phyloP scores from a whole-genome alignment of 2,329 filamentous ascomycete genomes.

The Calonectria leucothoes region DNA sequence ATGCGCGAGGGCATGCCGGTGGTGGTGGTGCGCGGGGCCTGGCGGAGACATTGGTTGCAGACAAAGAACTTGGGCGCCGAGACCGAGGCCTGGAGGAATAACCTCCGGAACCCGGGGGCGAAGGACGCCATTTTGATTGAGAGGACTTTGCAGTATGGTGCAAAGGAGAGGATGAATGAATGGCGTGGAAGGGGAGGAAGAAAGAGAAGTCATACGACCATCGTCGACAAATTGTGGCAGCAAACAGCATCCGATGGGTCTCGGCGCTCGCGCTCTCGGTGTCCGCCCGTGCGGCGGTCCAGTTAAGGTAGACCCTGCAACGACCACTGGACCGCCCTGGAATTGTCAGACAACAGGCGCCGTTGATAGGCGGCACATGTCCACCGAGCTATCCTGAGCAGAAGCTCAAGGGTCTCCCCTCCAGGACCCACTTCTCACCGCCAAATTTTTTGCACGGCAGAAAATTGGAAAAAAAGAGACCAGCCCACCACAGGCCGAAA shows the following conservation, averaged over 20 bases:
- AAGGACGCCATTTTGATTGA: conserved; percentile 52
- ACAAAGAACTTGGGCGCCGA: conserved; percentile 52
- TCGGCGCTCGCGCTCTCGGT: conserved; percentile 26
- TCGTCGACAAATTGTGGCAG: conserved; percentile 17
- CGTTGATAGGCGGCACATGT: conserved; percentile 46
- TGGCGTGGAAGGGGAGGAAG: conserved; percentile 5
- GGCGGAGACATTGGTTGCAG: conserved; percentile 63
- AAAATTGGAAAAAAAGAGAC: conserved; percentile 42
- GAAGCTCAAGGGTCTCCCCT: conserved; percentile 38
- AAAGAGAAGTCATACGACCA: conserved; percentile 23
- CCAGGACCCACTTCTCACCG: conserved; percentile 37
- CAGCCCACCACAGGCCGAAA: conserved; percentile 19
- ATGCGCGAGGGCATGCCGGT: conserved; percentile 50
- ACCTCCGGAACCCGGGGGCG: conserved; percentile 55
- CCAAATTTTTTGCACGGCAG: conserved; percentile 42
- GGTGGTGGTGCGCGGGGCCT: conserved; percentile 41
- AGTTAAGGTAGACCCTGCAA: conserved; percentile 1
- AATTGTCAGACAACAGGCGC: conserved; percentile 34
- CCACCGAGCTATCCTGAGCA: conserved; percentile 4
- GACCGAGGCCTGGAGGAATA: conserved; percentile 49
- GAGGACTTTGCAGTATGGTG: not conserved
- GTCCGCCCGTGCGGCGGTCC: not conserved
- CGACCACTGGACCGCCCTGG: conserved; percentile 16
- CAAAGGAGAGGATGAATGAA: conserved; percentile 24
- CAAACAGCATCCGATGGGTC: conserved; percentile 20